phyloP scores from a whole-genome alignment of 208 protist genomes.

The Leptomonas pyrrhocoris region DNA sequence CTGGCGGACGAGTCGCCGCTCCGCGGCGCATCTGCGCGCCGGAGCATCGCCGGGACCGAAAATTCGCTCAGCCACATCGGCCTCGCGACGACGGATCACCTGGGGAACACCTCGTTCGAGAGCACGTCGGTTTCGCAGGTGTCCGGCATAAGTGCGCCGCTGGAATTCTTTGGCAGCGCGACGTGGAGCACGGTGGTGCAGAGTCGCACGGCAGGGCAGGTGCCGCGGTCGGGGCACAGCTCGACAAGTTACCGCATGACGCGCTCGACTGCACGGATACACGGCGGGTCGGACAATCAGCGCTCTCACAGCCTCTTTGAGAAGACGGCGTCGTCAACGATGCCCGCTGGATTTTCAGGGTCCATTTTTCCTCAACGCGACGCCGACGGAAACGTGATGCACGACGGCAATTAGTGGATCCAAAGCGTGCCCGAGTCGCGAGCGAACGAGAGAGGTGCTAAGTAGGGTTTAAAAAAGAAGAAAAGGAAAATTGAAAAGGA shows the following conservation, averaged over 20 bases:
- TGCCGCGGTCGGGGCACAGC: slow-evolving; percentile 10
- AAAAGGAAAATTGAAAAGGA: too few relatives aligned
- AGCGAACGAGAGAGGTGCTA: too few relatives aligned
- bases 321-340: slow-evolving; percentile 11
- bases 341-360: slow-evolving; percentile 13
- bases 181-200: slow-evolving; percentile 1
- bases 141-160: slow-evolving; percentile 15
- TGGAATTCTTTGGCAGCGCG: slow-evolving; percentile 22
- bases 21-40: slow-evolving; percentile 17
- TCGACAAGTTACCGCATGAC: slow-evolving; percentile 9
- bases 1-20: slow-evolving; percentile 12
- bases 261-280: slow-evolving; percentile 7
- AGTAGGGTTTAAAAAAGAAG: neutral
- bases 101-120: slow-evolving; percentile 8
- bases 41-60: slow-evolving; percentile 8
- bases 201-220: neutral
- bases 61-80: slow-evolving; percentile 9
- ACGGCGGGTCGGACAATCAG: neutral
- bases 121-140: slow-evolving; percentile 10
- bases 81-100: neutral
- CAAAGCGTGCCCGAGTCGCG: too few relatives aligned
- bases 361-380: slow-evolving; percentile 19
- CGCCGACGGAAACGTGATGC: slow-evolving; percentile 2
- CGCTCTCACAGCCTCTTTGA: slow-evolving; percentile 26
- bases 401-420: neutral